These are phyloP conservation scores for Dittrichia graveolens DNA, from an alignment of 129 eudicot genomes.

Conservation along the genomic window DNA sequence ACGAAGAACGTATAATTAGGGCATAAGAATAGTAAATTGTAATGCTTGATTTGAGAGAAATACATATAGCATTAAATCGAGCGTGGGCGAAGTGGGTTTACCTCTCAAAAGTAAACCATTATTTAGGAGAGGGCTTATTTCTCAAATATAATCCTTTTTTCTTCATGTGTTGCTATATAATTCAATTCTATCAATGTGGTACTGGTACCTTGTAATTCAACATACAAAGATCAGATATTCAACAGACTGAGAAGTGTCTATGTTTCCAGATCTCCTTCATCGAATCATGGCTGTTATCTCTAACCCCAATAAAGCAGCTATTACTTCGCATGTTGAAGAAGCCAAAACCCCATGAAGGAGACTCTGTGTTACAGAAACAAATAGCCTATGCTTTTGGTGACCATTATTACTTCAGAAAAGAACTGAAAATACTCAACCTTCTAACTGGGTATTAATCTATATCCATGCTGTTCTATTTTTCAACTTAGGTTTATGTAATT, in stretches of 20 bases:
- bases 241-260: neutral
- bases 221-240: neutral
- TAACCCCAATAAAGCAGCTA: slow-evolving; percentile 57
- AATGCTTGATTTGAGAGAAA: too few species aligned
- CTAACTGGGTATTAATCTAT: slow-evolving; percentile 70
- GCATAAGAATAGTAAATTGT: too few species aligned
- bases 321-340: slow-evolving; percentile 77
- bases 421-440: slow-evolving; percentile 86
- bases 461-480: slow-evolving; percentile 7
- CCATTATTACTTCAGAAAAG: slow-evolving; percentile 91
- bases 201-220: too few species aligned
- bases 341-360: slow-evolving; percentile 53
- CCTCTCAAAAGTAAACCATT: too few species aligned
- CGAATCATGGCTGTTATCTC: slow-evolving; percentile 82
- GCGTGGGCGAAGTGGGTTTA: too few species aligned
- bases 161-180: too few species aligned
- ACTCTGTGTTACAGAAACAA: slow-evolving; percentile 58
- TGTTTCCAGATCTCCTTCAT: slow-evolving; percentile 69
- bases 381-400: slow-evolving; percentile 85
- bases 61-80: too few species aligned
- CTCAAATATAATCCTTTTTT: too few species aligned
- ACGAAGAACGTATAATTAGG: too few species aligned
- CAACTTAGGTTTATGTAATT: neutral
- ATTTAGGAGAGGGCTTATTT: too few species aligned
- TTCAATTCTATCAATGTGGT: too few species aligned